These are phyloP conservation scores for Mucor indicus DNA, from an alignment of 371 early-diverging fungal species.

Conservation along the genomic window DNA sequence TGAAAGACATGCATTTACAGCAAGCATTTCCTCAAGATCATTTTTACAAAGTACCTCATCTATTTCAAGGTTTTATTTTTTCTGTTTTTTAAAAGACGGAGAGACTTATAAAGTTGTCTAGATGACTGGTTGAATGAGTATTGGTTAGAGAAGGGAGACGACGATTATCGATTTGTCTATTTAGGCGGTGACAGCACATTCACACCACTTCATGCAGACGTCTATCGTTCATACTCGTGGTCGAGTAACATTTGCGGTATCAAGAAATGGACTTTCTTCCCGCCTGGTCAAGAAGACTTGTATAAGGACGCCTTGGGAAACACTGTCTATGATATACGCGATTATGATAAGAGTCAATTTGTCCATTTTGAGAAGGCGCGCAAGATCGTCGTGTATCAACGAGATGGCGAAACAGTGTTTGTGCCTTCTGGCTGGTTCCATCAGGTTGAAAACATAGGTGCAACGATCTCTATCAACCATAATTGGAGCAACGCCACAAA, in stretches of 20 bases:
- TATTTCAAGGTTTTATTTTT: slow-evolving; percentile 47
- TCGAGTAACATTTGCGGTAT: slow-evolving; percentile 74
- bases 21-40: slow-evolving; percentile 44
- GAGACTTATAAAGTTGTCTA: slow-evolving; percentile 2
- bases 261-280: slow-evolving; percentile 70
- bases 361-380: slow-evolving; percentile 51
- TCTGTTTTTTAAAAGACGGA: not conserved
- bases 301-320: slow-evolving; percentile 47
- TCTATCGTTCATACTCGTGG: slow-evolving; percentile 77
- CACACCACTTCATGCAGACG: slow-evolving; percentile 80
- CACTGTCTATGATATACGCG: slow-evolving; percentile 57
- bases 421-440: slow-evolving; percentile 80
- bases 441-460: slow-evolving; percentile 66
- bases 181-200: slow-evolving; percentile 70
- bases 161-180: slow-evolving; percentile 74
- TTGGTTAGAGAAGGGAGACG: slow-evolving; percentile 47
- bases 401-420: slow-evolving; percentile 66
- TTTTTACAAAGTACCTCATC: slow-evolving; percentile 47
- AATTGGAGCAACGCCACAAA: slow-evolving; percentile 72
- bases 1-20: slow-evolving; percentile 74
- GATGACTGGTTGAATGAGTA: slow-evolving; percentile 79
- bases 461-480: slow-evolving; percentile 76
- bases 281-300: slow-evolving; percentile 57
- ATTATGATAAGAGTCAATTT: slow-evolving; percentile 48
- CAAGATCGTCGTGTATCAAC: slow-evolving; percentile 51